Percentiles rank a stretch among this genome's conserved stretches.
These are phyloP conservation scores for Pyricularia pennisetigena DNA, from an alignment of 2,329 filamentous ascomycete species.

Conservation along the genomic window DNA sequence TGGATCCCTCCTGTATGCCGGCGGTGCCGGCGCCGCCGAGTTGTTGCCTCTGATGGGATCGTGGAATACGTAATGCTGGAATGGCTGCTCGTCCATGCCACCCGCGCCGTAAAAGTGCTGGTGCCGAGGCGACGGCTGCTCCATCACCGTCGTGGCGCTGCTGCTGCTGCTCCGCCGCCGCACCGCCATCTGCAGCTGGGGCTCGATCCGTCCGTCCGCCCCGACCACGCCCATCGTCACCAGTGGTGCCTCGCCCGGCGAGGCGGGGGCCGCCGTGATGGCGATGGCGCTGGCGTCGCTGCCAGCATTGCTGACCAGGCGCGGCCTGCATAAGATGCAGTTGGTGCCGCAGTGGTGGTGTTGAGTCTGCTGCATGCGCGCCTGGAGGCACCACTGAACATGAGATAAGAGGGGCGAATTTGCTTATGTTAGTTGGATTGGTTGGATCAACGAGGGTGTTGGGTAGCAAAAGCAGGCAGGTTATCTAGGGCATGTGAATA, in stretches of 20 bases:
- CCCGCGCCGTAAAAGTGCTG: background rate
- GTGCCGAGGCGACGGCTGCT: background rate
- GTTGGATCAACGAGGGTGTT: no score
- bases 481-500: background rate
- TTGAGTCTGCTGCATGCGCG: background rate
- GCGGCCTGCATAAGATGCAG: background rate
- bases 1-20: background rate
- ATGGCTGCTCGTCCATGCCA: background rate
- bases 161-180: background rate
- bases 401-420: background rate
- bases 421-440: background rate
- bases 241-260: slow-evolving; percentile 24
- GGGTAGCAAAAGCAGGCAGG: background rate
- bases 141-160: background rate
- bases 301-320: background rate
- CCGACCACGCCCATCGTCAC: background rate
- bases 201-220: background rate
- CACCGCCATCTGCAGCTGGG: background rate
- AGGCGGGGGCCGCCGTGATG: background rate
- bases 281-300: background rate
- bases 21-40: background rate
- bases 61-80: background rate
- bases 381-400: background rate
- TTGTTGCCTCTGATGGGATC: background rate
- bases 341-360: slow-evolving; percentile 2